Conservation (phyloP, 2,329 filamentous ascomycete genomes). For the Sclerotinia spermophila region DNA sequence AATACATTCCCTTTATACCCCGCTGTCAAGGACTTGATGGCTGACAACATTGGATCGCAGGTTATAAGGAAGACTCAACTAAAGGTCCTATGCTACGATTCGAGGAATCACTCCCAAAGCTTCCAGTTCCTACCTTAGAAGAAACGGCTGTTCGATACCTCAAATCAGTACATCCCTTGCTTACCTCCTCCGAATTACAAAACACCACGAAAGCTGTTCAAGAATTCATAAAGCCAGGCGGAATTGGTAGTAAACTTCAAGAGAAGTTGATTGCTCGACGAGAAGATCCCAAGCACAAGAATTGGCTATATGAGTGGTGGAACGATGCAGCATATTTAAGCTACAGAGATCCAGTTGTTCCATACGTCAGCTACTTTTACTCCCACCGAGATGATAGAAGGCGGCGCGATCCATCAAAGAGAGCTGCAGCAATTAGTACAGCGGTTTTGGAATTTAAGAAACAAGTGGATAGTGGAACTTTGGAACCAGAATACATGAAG, state of each 20-base stretch:
- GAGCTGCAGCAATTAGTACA: constrained; percentile 84
- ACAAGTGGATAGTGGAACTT: constrained; percentile 73
- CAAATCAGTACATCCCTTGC: constrained; percentile 72
- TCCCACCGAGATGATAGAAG: constrained; percentile 91
- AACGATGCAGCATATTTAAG: constrained; percentile 88
- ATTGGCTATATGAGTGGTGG: constrained; percentile 99
- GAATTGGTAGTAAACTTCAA: constrained; percentile 78
- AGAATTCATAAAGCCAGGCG: constrained; percentile 85
- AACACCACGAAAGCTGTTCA: constrained; percentile 77
- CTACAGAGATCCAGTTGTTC: constrained; percentile 93
- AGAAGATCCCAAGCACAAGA: constrained; percentile 76
- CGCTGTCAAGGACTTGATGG: not conserved
- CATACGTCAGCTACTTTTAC: constrained; percentile 99
- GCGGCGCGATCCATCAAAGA: constrained; percentile 83
- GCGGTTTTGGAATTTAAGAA: constrained; percentile 91
- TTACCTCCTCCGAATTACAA: constrained; percentile 65
- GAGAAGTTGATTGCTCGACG: constrained; percentile 77
- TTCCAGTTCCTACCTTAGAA: constrained; percentile 78
- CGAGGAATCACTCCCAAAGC: constrained; percentile 76
- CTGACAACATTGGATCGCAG: constrained; percentile 42
- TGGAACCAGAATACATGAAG: constrained; percentile 99
- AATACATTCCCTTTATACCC: constrained; percentile 19
- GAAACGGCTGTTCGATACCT: constrained; percentile 79
- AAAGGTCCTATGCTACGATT: constrained; percentile 81
- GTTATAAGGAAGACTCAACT: constrained; percentile 74